Conservation (phyloP, 2,329 filamentous ascomycete genomes). For the Aureobasidium sp. region DNA sequence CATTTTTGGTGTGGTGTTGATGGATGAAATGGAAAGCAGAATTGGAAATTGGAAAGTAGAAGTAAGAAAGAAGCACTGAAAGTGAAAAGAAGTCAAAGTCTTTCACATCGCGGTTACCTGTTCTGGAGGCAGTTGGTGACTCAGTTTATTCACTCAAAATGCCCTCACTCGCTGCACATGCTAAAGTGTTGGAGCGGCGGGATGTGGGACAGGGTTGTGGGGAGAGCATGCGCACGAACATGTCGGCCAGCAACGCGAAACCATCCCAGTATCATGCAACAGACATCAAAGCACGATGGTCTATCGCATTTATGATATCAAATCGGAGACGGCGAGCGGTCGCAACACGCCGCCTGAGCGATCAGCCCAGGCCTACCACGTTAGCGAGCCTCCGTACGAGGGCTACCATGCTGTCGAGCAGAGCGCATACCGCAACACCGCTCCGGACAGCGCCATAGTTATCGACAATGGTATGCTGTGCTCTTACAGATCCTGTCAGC, state of each 20-base stretch:
- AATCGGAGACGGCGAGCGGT: background rate
- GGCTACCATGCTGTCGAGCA: slow-evolving; percentile 49
- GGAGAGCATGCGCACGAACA: background rate
- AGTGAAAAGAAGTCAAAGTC: too few species aligned
- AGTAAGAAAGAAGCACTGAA: too few species aligned
- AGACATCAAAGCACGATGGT: slow-evolving; percentile 21
- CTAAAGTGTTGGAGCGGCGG: background rate
- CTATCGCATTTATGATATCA: slow-evolving; percentile 26
- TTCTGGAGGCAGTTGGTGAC: too few species aligned
- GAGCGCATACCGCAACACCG: slow-evolving; percentile 64
- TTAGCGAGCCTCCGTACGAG: slow-evolving; percentile 52
- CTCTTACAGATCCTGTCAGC: rapidly evolving
- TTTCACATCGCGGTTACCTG: too few species aligned
- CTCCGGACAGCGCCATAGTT: slow-evolving; percentile 64
- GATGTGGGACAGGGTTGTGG: background rate
- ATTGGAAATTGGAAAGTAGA: background rate
- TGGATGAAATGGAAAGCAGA: too few species aligned
- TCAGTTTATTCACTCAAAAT: background rate
- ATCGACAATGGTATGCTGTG: slow-evolving; percentile 80
- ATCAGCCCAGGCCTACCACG: slow-evolving; percentile 37
- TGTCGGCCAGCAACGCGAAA: background rate
- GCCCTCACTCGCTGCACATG: too few species aligned
- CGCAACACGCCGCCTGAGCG: slow-evolving; percentile 40
- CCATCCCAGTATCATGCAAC: background rate
- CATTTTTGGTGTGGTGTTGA: too few species aligned